These are phyloP conservation scores for Adansonia digitata DNA, from an alignment of 345 rosid genomes.

Conservation along the genomic window DNA sequence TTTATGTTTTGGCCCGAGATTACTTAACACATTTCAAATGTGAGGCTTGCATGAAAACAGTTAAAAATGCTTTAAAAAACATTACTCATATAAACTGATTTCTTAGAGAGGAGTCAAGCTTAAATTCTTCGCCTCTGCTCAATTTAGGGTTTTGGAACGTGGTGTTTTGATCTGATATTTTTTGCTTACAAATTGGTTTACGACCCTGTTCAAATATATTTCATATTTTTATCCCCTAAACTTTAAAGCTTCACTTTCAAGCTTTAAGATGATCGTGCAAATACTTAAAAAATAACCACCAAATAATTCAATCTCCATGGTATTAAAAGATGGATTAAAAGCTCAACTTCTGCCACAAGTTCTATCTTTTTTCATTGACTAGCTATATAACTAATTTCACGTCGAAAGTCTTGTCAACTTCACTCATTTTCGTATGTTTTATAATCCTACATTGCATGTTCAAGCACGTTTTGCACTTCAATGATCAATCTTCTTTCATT, in stretches of 20 bases:
- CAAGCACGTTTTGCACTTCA: slow-evolving; percentile 5
- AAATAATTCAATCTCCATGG: not conserved
- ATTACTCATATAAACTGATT: not conserved
- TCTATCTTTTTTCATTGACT: not conserved
- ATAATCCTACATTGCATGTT: not conserved
- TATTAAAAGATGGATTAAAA: not conserved
- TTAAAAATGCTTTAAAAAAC: no score
- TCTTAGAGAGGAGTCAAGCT: not conserved
- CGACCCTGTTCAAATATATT: not conserved
- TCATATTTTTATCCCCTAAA: no score
- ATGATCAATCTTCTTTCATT: not conserved
- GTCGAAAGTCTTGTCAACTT: not conserved
- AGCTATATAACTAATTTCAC: not conserved
- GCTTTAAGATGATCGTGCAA: not conserved
- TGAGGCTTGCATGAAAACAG: not conserved
- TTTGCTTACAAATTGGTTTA: not conserved
- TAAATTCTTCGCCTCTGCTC: not conserved
- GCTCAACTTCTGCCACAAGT: not conserved
- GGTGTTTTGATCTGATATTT: not conserved
- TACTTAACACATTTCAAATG: no score
- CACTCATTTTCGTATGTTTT: not conserved
- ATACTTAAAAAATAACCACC: no score
- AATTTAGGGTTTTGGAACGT: not conserved
- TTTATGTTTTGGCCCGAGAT: no score
- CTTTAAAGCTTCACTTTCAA: no score